Percentiles rank a stretch among this genome's conserved stretches.
Evolutionary conservation across 331 rosid genomes (phyloP).

Genomic region (Cydonia oblonga): DNA sequence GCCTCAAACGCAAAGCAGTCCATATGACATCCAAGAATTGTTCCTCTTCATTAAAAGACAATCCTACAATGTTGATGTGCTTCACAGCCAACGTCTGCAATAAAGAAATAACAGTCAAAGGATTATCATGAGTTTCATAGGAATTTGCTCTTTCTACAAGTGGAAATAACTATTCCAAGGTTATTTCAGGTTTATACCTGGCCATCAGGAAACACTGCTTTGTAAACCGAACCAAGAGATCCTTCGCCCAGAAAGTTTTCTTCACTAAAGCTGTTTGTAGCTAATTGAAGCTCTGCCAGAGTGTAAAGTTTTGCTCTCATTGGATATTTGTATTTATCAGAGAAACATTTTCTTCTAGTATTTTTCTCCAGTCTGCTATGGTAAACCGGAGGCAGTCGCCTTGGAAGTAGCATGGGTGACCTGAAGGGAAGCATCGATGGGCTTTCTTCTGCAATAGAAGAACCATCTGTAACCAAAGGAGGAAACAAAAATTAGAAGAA

Average conservation of each 20-base stretch:
- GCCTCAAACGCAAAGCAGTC: conserved; percentile 59
- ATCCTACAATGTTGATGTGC: conserved; percentile 42
- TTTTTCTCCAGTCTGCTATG: conserved; percentile 26
- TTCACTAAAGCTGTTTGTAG: conserved; percentile 58
- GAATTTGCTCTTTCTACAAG: not conserved
- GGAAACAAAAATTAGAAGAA: not conserved
- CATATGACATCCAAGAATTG: conserved; percentile 63
- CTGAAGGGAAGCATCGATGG: conserved; percentile 15
- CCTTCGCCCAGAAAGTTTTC: conserved; percentile 75
- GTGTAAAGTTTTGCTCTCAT: conserved; percentile 38
- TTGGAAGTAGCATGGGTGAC: conserved; percentile 22
- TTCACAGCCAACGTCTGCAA: conserved; percentile 65
- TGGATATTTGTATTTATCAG: conserved; percentile 24
- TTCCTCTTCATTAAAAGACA: conserved; percentile 63
- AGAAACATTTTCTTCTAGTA: conserved; percentile 26
- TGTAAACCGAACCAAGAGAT: conserved; percentile 82
- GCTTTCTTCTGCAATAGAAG: conserved; percentile 22
- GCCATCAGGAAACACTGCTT: conserved; percentile 65
- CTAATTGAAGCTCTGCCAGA: conserved; percentile 58
- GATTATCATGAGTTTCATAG: not conserved
- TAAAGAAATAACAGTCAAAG: not conserved
- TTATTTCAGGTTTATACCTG: conserved; percentile 33
- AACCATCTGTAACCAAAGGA: conserved; percentile 6
- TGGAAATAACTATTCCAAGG: not conserved
- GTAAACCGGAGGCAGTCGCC: conserved; percentile 20